Evolutionary conservation across 495 filamentous ascomycete species (phyloP).

Genomic region (Penicillium simplicissimum): DNA sequence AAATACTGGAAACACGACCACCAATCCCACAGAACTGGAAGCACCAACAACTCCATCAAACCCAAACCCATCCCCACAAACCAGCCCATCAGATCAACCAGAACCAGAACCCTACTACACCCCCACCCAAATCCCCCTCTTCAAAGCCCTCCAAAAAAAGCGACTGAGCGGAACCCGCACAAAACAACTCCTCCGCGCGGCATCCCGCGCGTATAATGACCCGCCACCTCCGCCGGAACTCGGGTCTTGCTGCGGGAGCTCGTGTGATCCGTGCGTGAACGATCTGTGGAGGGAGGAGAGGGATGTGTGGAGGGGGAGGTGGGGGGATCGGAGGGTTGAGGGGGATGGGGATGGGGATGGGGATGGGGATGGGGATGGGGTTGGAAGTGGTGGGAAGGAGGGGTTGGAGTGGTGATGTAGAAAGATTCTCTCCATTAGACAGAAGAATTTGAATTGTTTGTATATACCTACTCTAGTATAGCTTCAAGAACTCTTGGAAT

Average conservation of each 20-base stretch:
- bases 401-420: no score
- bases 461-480: no score
- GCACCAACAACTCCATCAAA: not conserved
- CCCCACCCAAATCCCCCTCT: constrained; percentile 28
- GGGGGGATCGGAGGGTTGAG: constrained; percentile 34
- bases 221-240: constrained; percentile 41
- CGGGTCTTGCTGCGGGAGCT: constrained; percentile 44
- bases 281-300: constrained; percentile 45
- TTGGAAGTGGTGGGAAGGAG: no score
- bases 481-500: no score
- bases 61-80: not conserved
- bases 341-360: constrained; percentile 18
- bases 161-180: constrained; percentile 37
- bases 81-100: not conserved
- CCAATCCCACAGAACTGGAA: not conserved
- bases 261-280: constrained; percentile 46
- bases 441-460: no score
- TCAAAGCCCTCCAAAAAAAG: constrained; percentile 35
- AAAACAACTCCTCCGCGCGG: constrained; percentile 43
- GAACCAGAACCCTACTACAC: constrained; percentile 29
- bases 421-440: no score
- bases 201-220: constrained; percentile 34
- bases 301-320: constrained; percentile 42
- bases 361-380: constrained; percentile 21
- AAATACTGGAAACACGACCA: not conserved